Base-by-base conservation (phyloP, 768 basidiomycete genomes). In the Lepiota venenata region DNA sequence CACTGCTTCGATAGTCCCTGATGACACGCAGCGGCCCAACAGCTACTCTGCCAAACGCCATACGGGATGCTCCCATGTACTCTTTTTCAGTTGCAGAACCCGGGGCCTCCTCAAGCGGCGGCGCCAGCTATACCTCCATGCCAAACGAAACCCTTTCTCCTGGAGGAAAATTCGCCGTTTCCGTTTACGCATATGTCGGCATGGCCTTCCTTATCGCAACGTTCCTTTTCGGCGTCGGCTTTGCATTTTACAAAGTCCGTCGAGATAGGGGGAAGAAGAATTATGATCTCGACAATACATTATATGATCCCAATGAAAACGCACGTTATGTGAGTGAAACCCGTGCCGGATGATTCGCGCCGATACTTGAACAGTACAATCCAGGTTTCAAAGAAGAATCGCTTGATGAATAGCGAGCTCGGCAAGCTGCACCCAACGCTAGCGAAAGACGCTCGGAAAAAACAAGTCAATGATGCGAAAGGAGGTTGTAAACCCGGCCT, bases 131-230 rank as follows among this genome's bases (percentile, higher is more conserved):
- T 9, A 47, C 52, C 8, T 53, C 52, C 14, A 53, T 53, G 44
- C 37, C 52, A 18, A n/a, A 53, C 18, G 52, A 50, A 38, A 53
- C 52, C 16, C 52, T 46, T 29, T 38, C 52, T 47, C 18, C 45
- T 14, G 36, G 21, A 14, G 45, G 45, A 7, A 15, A 47, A 29
- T 46, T 68, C 20, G 60, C 58, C 4, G 35, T 67, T 38, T 65
- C 67, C 36, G 49, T 67, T 8, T 70, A 70, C 36, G 69, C 61
- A 8, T 70, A 64, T 18, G 62, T 65, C 9, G 69, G 69, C 2
- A 60, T 70, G 35, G 64, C 61, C 1, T 64, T 70, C 46, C 57
- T 70, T 54, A 18, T 60, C 22, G 56, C 50, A n/a, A 59, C 64
- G 10, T 42, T 63, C 14, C 15, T 66, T 4, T 54, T 58, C 10